Evolutionary conservation across 352 stramenopile genomes (phyloP).

Genomic region (Thalassiosira mediterranea): DNA sequence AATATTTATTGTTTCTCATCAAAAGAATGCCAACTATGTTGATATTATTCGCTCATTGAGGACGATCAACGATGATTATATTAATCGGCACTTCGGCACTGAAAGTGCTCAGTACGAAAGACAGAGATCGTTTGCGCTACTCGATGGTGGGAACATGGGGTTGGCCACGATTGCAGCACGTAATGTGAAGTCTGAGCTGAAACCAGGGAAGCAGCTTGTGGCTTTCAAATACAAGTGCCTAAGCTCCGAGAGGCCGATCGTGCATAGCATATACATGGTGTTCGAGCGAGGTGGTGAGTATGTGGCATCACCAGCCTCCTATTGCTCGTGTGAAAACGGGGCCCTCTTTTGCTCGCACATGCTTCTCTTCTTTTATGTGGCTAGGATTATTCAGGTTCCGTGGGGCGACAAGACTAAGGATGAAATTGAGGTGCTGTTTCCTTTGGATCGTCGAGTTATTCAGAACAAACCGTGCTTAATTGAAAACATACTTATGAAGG

Average conservation of each 20-base stretch:
- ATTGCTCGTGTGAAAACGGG: slow-evolving; percentile 6
- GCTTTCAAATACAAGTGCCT: slow-evolving; percentile 13
- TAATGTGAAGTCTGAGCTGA: slow-evolving; percentile 14
- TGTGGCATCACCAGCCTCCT: slow-evolving; percentile 9
- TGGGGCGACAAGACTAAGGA: neutral
- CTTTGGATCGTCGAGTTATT: neutral
- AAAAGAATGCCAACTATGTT: too few relatives aligned
- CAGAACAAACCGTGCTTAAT: neutral
- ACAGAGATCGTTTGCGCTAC: neutral
- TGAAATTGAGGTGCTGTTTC: neutral
- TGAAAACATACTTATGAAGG: neutral
- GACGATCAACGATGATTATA: slow-evolving; percentile 1
- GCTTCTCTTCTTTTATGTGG: slow-evolving; percentile 11
- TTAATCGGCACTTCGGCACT: slow-evolving; percentile 15
- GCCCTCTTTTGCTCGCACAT: slow-evolving; percentile 18
- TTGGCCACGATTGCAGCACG: neutral
- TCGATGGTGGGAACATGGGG: slow-evolving; percentile 10
- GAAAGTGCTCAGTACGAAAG: slow-evolving; percentile 20
- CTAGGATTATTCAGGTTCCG: slow-evolving; percentile 5
- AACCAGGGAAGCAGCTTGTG: neutral
- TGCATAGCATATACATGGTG: slow-evolving; percentile 15
- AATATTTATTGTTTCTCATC: too few relatives aligned
- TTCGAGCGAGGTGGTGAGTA: slow-evolving; percentile 13
- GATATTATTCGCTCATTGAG: neutral
- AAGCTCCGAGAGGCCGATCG: neutral